These are phyloP conservation scores for Myriosclerotinia scirpicola DNA, from an alignment of 2,329 filamentous ascomycete genomes.

Conservation along the genomic window DNA sequence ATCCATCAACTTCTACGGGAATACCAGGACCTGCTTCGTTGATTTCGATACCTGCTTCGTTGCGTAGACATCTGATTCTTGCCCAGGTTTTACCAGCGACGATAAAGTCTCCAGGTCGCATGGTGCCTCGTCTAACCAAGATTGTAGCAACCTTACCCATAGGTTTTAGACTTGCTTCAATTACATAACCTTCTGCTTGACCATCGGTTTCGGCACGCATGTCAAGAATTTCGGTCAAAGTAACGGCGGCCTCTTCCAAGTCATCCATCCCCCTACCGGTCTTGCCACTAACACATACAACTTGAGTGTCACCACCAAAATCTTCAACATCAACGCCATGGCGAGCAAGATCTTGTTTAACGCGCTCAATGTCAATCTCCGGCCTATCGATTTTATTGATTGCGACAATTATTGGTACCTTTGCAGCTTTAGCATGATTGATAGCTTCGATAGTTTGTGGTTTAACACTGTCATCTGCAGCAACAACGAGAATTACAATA, in stretches of 20 bases:
- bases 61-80: constrained; percentile 77
- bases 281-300: constrained; percentile 87
- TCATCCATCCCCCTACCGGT: constrained; percentile 90
- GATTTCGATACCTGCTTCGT: constrained; percentile 76
- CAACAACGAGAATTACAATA: constrained; percentile 93
- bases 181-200: constrained; percentile 85
- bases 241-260: constrained; percentile 85
- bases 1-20: constrained; percentile 92
- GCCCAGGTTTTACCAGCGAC: constrained; percentile 89
- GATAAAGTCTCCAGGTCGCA: constrained; percentile 76
- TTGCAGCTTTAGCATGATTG: constrained; percentile 83
- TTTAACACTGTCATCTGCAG: constrained; percentile 95
- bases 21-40: constrained; percentile 78
- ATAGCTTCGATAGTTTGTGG: constrained; percentile 95
- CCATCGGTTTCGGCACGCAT: constrained; percentile 77
- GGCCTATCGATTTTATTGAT: constrained; percentile 97
- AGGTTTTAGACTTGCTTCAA: constrained; percentile 86
- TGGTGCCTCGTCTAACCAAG: constrained; percentile 82
- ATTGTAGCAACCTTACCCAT: constrained; percentile 85
- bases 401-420: constrained; percentile 94
- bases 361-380: constrained; percentile 74
- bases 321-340: constrained; percentile 92
- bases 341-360: constrained; percentile 82
- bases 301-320: constrained; percentile 90
- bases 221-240: constrained; percentile 86